phyloP scores from a whole-genome alignment of 768 basidiomycete genomes.

The Boletus barrowsii region DNA sequence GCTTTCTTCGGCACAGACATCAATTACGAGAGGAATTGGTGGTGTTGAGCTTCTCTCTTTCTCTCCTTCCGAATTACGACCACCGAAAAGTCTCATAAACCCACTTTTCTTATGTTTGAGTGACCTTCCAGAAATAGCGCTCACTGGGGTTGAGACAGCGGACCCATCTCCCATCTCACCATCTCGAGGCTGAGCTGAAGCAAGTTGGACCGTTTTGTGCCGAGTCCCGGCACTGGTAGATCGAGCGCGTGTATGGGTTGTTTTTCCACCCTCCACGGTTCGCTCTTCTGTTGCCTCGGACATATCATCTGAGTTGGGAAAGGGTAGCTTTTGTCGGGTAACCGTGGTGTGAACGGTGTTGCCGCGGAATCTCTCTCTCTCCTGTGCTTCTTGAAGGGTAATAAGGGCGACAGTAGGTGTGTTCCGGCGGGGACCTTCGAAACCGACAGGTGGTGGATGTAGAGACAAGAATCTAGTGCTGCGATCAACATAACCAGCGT shows the following conservation, averaged over 20 bases:
- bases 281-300: conserved; percentile 14
- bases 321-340: conserved; percentile 26
- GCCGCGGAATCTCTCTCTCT: conserved; percentile 56
- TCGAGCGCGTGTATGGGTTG: conserved; percentile 44
- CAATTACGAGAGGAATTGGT: conserved; percentile 53
- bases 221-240: conserved; percentile 62
- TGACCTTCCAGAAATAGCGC: conserved; percentile 36
- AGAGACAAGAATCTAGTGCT: conserved; percentile 30
- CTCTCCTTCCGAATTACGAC: conserved; percentile 33
- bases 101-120: conserved; percentile 79
- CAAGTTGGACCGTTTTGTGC: conserved; percentile 38
- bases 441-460: conserved; percentile 31
- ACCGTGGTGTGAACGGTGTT: conserved; percentile 37
- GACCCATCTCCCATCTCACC: conserved; percentile 45
- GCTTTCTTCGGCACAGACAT: conserved; percentile 32
- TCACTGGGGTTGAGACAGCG: conserved; percentile 9
- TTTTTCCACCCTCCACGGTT: conserved; percentile 23
- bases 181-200: conserved; percentile 37
- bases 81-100: conserved; percentile 75
- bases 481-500: conserved; percentile 29
- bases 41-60: conserved; percentile 44
- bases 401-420: conserved; percentile 66
- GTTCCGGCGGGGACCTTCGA: conserved; percentile 46
- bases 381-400: conserved; percentile 75
- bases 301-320: conserved; percentile 35